Conservation (phyloP, 768 basidiomycete genomes). For the Vishniacozyma victoriae region DNA sequence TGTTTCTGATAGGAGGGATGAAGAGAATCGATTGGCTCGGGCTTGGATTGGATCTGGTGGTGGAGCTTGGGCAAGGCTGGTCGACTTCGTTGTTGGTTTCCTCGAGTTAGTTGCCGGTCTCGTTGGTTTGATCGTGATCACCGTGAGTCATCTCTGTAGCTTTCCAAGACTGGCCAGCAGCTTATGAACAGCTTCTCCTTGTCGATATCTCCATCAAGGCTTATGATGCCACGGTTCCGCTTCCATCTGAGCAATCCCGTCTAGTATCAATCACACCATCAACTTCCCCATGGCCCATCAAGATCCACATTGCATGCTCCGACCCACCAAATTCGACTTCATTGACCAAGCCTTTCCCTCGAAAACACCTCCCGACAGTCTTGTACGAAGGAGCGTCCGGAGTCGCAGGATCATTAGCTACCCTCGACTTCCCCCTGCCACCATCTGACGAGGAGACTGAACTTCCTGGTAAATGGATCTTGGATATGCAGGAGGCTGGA, state of each 20-base stretch:
- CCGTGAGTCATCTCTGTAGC: slow-evolving; percentile 23
- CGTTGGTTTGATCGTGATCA: slow-evolving; percentile 31
- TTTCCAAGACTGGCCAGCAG: background rate
- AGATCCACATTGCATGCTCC: slow-evolving; percentile 40
- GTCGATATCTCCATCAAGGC: slow-evolving; percentile 41
- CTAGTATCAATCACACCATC: slow-evolving; percentile 25
- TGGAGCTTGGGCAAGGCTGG: slow-evolving; percentile 26
- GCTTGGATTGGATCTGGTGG: slow-evolving; percentile 37
- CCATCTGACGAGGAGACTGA: slow-evolving; percentile 20
- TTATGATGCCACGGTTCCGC: slow-evolving; percentile 34
- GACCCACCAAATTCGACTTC: slow-evolving; percentile 13
- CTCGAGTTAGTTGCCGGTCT: slow-evolving; percentile 40
- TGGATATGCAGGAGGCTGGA: slow-evolving; percentile 36
- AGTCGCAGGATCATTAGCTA: slow-evolving; percentile 40
- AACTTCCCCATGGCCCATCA: slow-evolving; percentile 27
- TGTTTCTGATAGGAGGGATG: slow-evolving; percentile 20
- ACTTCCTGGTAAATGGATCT: slow-evolving; percentile 43
- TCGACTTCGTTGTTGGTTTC: slow-evolving; percentile 26
- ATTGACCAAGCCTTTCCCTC: slow-evolving; percentile 1
- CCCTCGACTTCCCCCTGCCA: slow-evolving; percentile 29
- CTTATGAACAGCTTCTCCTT: slow-evolving; percentile 31
- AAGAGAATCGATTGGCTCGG: slow-evolving; percentile 33
- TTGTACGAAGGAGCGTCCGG: slow-evolving; percentile 44
- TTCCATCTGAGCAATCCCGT: slow-evolving; percentile 23
- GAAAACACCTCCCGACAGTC: slow-evolving; percentile 34